These are phyloP conservation scores for Diddensiella caesifluorescens DNA, from an alignment of 805 yeast species.

Conservation along the genomic window DNA sequence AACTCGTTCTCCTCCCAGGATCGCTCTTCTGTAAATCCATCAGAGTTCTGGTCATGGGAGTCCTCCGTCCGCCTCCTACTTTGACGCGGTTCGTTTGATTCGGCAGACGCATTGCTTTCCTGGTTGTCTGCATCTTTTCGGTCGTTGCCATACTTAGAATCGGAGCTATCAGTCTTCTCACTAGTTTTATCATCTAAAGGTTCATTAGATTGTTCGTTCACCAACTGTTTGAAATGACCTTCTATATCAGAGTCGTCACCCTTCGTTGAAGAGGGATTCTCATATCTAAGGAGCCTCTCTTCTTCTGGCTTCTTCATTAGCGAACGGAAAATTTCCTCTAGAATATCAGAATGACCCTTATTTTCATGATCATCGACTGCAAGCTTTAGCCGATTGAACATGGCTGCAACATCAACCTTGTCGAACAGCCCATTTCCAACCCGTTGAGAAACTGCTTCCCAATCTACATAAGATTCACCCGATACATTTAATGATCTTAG, in stretches of 20 bases:
- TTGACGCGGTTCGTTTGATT: too few species aligned
- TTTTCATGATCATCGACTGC: conserved; percentile 45
- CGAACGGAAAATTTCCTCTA: conserved; percentile 14
- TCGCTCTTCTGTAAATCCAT: background rate
- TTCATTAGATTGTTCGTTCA: too few species aligned
- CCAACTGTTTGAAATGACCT: too few species aligned
- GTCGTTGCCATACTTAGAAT: too few species aligned
- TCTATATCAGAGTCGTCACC: too few species aligned
- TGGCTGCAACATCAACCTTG: conserved; percentile 54
- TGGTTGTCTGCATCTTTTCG: too few species aligned
- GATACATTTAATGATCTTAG: conserved; percentile 41
- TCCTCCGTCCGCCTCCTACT: too few species aligned
- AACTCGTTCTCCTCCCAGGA: background rate
- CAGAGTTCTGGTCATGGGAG: background rate
- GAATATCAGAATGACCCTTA: conserved; percentile 34
- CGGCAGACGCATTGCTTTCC: too few species aligned
- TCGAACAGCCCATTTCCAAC: conserved; percentile 48
- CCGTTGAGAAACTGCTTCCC: conserved; percentile 49
- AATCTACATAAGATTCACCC: conserved; percentile 43
- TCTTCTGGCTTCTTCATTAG: background rate
- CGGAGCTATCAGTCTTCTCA: too few species aligned
- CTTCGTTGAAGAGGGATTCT: too few species aligned
- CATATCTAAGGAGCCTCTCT: background rate
- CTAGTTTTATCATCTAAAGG: too few species aligned
- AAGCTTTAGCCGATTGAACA: conserved; percentile 55